phyloP scores from a whole-genome alignment of 495 filamentous ascomycete genomes.

The Lasiosphaeris hirsuta region DNA sequence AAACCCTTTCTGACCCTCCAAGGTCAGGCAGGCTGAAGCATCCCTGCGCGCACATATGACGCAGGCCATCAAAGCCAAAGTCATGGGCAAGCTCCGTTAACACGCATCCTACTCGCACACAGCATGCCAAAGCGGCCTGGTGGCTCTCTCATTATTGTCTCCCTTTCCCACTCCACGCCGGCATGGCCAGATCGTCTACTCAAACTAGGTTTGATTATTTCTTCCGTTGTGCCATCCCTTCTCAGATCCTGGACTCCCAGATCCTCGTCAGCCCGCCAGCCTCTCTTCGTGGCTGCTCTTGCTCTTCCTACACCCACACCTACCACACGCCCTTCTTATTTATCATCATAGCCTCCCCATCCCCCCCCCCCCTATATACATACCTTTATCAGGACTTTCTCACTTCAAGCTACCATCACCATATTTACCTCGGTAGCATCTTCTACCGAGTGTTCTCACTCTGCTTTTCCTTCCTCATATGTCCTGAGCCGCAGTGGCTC shows the following conservation, averaged over 20 bases:
- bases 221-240: constrained; percentile 9
- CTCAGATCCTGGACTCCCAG: constrained; percentile 2
- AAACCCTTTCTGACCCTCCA: constrained; percentile 30
- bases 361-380: no score
- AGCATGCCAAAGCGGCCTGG: constrained; percentile 33
- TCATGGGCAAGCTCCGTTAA: constrained; percentile 35
- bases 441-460: background rate
- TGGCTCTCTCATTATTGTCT: constrained; percentile 22
- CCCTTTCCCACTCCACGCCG: constrained; percentile 22
- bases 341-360: no score
- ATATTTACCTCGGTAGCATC: background rate
- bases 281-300: background rate
- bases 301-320: background rate
- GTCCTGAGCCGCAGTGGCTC: constrained; percentile 4
- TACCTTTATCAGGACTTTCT: background rate
- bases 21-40: constrained; percentile 31
- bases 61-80: constrained; percentile 29
- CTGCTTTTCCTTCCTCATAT: background rate
- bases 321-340: no score
- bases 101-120: constrained; percentile 30
- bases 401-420: background rate
- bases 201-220: constrained; percentile 28
- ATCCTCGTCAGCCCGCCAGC: background rate
- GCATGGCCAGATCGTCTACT: constrained; percentile 24
- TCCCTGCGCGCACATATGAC: constrained; percentile 36